Evolutionary conservation across 2,329 filamentous ascomycete species (phyloP).

Genomic region (Calonectria pseudoturangicola): DNA sequence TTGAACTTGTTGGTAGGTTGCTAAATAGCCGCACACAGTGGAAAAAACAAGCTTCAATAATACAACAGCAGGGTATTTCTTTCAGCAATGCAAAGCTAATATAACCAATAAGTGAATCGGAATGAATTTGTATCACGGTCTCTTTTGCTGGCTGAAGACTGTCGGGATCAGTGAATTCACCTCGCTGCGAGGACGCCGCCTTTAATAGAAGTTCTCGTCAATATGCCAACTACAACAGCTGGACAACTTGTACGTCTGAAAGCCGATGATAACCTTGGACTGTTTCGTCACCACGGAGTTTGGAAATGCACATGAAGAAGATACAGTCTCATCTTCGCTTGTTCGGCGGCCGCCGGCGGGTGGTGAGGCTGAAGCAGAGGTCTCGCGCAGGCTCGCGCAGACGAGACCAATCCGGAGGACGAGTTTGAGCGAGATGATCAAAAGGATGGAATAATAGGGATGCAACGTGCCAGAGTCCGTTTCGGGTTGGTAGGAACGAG

Average conservation of each 20-base stretch:
- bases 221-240: neutral
- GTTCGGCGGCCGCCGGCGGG: constrained; percentile 34
- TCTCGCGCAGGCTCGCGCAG: constrained; percentile 3
- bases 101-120: neutral
- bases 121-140: neutral
- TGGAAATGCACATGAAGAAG: constrained; percentile 5
- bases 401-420: neutral
- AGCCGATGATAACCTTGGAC: constrained; percentile 18
- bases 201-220: constrained; percentile 9
- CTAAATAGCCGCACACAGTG: neutral
- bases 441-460: neutral
- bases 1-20: neutral
- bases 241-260: neutral
- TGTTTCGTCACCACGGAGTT: constrained; percentile 13
- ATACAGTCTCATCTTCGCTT: constrained; percentile 20
- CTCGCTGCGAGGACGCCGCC: neutral
- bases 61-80: neutral
- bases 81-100: too few species aligned
- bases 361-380: constrained; percentile 20
- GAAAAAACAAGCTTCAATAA: neutral
- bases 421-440: neutral
- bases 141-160: neutral
- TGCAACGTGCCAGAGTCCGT: neutral
- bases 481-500: constrained; percentile 9
- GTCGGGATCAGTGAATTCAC: neutral